These are phyloP conservation scores for Pezicula neosporulosa DNA, from an alignment of 2,329 filamentous ascomycete species.

Conservation along the genomic window DNA sequence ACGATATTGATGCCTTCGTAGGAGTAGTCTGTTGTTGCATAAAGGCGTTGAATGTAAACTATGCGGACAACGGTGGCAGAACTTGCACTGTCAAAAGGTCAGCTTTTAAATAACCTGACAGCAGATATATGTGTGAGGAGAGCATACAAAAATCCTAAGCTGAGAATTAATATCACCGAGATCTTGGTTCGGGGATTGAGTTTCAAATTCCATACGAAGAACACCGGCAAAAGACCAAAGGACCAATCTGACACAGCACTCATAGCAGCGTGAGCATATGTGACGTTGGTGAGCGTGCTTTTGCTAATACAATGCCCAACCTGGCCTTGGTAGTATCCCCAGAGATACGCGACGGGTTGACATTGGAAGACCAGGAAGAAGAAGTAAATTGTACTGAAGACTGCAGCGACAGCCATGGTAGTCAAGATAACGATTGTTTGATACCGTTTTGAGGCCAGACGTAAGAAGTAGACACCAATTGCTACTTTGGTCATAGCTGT, in stretches of 20 bases:
- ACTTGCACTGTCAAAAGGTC: slow-evolving; percentile 29
- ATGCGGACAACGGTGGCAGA: slow-evolving; percentile 40
- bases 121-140: too few relatives aligned
- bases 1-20: slow-evolving; percentile 38
- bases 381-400: slow-evolving; percentile 24
- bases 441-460: slow-evolving; percentile 21
- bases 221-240: slow-evolving; percentile 25
- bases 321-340: slow-evolving; percentile 28
- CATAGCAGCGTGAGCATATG: slow-evolving; percentile 24
- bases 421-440: slow-evolving; percentile 20
- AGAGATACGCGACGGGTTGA: slow-evolving; percentile 29
- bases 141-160: slow-evolving; percentile 37
- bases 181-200: slow-evolving; percentile 26
- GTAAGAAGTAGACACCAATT: slow-evolving; percentile 24
- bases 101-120: not conserved
- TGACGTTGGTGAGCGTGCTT: slow-evolving; percentile 16
- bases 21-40: slow-evolving; percentile 32
- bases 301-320: slow-evolving; percentile 28
- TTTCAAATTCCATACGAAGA: slow-evolving; percentile 25
- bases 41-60: slow-evolving; percentile 36
- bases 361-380: slow-evolving; percentile 27
- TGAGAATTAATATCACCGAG: slow-evolving; percentile 29
- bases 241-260: slow-evolving; percentile 24
- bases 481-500: slow-evolving; percentile 25
- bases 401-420: slow-evolving; percentile 16